Percentiles rank a stretch among this genome's conserved stretches.
These are phyloP conservation scores for Thozetella sp. DNA, from an alignment of 495 filamentous ascomycete genomes.

Conservation along the genomic window DNA sequence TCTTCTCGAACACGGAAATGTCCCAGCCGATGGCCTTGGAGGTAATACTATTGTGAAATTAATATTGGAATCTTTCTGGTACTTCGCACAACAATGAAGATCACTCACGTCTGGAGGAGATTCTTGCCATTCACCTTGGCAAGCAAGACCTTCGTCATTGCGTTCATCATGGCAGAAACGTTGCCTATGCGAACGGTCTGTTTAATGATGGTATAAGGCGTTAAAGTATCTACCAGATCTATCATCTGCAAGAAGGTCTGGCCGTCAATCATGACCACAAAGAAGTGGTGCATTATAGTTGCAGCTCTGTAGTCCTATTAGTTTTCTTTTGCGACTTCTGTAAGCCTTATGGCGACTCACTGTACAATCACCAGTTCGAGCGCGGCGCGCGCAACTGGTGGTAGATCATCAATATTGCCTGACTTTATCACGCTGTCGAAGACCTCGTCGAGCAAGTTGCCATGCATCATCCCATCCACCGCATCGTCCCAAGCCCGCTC, in stretches of 20 bases:
- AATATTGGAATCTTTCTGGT: not conserved
- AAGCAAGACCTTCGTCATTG: not conserved
- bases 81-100: not conserved
- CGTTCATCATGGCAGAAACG: not conserved
- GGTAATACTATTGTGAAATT: not conserved
- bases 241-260: not conserved
- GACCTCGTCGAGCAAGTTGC: not conserved
- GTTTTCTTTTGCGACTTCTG: not conserved
- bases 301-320: not conserved
- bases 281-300: conserved; percentile 1
- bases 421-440: not conserved
- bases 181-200: conserved; percentile 1
- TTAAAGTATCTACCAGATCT: not conserved
- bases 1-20: not conserved
- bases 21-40: conserved; percentile 2
- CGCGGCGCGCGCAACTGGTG: not conserved
- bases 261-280: not conserved
- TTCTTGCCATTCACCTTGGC: not conserved
- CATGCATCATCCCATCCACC: not conserved
- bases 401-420: not conserved
- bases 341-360: not conserved
- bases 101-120: not conserved
- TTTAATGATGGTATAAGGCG: not conserved
- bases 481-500: not conserved
- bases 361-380: not conserved